Base-by-base conservation (phyloP, 768 basidiomycete genomes). In the Rubroboletus pulcherrimus region DNA sequence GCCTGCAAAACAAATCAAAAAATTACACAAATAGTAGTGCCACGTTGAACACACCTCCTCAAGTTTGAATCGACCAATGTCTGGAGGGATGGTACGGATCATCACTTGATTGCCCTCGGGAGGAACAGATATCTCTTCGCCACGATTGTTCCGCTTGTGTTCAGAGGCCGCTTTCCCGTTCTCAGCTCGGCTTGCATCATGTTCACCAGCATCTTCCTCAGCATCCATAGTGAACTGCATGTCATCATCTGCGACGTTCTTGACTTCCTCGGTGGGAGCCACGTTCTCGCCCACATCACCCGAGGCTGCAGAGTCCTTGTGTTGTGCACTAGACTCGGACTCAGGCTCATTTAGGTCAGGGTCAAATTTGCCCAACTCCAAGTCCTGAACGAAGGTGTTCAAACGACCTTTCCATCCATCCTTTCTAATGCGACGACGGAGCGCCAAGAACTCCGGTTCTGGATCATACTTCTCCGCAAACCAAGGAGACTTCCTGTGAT, bases 391-490 rank as follows among this genome's bases (percentile, higher is more conserved):
- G 71, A 96, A 96, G 35, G 78, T 72, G 63, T 84, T 79, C 53
- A 88, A 71, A 57, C 86, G 81, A 44, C 86, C 85, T 70, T 80
- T 85, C 87, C 93, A 91, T 29, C 93, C 95, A 60, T 89, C 84
- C 73, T 85, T 88, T 69, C 89, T 83, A 59, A 93, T 83, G 62
- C 93, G 81, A 59, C 78, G 78, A 64, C 95, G 87, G 69, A 94
- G 75, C 52, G 79, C 78, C 53, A 82, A 79, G 66, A 81, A 83
- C 63, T 91, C 87, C 49, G 82, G 77, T 40, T 84, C 73, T 54
- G 88, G 88, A 58, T 93, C 91, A 76, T 98, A 98, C 72, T 92
- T 91, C 79, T 98, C 95, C 53, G 85, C 83, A 77, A 97, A 98
- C 95, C 95, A 98, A 14, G 93, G 88, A n/a, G 91, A 92, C 67